Evolutionary conservation across 2,329 filamentous ascomycete genomes (phyloP), one percentile per base, ranked within the genome.

Genomic region (Xylariaceae sp.): DNA sequence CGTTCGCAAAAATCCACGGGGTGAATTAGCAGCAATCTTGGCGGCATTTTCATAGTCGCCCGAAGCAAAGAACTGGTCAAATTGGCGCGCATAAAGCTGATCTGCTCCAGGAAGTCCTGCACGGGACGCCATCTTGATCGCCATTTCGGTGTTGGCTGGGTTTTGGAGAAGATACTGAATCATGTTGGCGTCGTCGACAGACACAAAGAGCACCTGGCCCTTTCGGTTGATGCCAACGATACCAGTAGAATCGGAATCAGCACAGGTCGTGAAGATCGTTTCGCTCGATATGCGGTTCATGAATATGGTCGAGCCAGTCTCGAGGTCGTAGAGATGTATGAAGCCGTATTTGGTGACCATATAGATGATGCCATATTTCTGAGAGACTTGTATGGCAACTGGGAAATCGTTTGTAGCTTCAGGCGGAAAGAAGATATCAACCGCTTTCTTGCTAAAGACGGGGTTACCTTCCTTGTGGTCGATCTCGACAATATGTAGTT

Each of bases 241-340:
- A 65, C 95, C 95, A 43, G 87, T 84, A 16, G 90, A 95, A 19
- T 91, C 86, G 51, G 82, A 81, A 70, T 99, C 94, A 34, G 86
- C 77, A 44, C 89, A 87, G 18, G 92, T 96, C 22, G 92, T 95
- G 76, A 99, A 99, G 70, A 99, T 97, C 22, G 94, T 99, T 70
- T 99, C 94, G 77, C 91, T 96, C 32, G 94, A 99, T 67, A 99
- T 99, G 65, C 95, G 88, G 80, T 99, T 99, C 91, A 99, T 95
- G 82, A 96, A 99, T 70, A 99, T 94, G 71, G 90, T 95, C 12
- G 88, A 88, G 54, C 89, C 95, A 7, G 89, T 94, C 77, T 99
- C 95, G 53, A 99, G 84, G 68, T 99, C 95, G 75, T 99, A 97
- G 21, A 99, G 83, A 74, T 99, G 94, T 66, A 99, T 97, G 75